These are phyloP conservation scores for Naganishia kalamii DNA, from an alignment of 768 basidiomycete genomes.

Conservation along the genomic window DNA sequence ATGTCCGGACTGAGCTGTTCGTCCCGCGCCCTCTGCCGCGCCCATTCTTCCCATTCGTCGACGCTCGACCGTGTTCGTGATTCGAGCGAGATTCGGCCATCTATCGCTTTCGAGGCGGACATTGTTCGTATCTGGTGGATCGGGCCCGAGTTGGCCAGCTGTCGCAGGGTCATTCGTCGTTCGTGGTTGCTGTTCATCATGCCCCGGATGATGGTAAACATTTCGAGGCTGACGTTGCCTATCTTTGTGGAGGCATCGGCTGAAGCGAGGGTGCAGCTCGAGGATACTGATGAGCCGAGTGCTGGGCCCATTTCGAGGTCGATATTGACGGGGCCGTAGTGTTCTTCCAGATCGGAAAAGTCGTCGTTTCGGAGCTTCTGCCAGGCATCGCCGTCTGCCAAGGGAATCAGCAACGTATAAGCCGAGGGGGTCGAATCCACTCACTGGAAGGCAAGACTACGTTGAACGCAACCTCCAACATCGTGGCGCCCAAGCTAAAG, in stretches of 20 bases:
- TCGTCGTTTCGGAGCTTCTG: slow-evolving; percentile 85
- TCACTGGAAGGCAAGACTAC: slow-evolving; percentile 92
- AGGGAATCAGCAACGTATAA: slow-evolving; percentile 43
- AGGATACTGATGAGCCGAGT: slow-evolving; percentile 11
- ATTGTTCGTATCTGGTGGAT: neutral
- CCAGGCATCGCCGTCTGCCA: slow-evolving; percentile 78
- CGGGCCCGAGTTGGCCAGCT: slow-evolving; percentile 1
- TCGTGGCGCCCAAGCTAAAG: slow-evolving; percentile 93
- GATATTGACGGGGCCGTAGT: neutral
- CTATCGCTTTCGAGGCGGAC: neutral
- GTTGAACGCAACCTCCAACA: slow-evolving; percentile 91
- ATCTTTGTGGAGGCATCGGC: neutral
- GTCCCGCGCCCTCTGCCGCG: slow-evolving; percentile 7
- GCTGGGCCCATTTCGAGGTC: neutral
- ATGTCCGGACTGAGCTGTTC: slow-evolving; percentile 3
- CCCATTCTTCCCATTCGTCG: slow-evolving; percentile 22
- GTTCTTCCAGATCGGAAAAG: slow-evolving; percentile 68
- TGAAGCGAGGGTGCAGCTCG: slow-evolving; percentile 16
- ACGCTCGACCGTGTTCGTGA: slow-evolving; percentile 10
- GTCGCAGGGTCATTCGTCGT: slow-evolving; percentile 3
- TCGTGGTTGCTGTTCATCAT: slow-evolving; percentile 21
- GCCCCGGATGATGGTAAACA: slow-evolving; percentile 12
- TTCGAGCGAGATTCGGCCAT: slow-evolving; percentile 12
- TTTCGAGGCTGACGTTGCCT: neutral
- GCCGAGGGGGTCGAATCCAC: neutral